A percentile compares a stretch with the other conserved stretches of the same genome.
Conservation (phyloP, 108 stramenopile species). For the Schizochytrium sp. region DNA sequence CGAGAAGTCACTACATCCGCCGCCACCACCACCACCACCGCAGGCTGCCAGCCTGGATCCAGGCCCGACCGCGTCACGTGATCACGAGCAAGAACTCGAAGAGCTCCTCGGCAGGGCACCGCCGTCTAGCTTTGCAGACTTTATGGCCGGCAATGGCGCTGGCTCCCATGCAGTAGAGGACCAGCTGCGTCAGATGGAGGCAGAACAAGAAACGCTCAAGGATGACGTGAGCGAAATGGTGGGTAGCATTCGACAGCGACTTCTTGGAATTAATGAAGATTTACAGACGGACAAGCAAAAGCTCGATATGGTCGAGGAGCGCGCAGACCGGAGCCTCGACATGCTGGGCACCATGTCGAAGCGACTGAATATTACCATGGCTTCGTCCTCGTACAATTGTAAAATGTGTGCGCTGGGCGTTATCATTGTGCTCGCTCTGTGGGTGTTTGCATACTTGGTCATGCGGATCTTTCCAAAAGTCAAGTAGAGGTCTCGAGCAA, state of each 20-base stretch:
- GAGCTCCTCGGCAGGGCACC: neutral
- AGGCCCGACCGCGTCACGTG: too few relatives aligned
- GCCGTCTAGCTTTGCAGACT: neutral
- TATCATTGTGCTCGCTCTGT: neutral
- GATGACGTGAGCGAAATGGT: neutral
- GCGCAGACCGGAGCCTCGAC: neutral
- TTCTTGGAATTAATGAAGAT: neutral
- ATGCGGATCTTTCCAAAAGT: slow-evolving; percentile 13
- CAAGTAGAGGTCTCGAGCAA: neutral
- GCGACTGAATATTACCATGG: neutral
- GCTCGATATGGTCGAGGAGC: neutral
- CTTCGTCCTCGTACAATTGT: neutral
- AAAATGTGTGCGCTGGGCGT: neutral
- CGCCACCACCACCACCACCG: too few relatives aligned
- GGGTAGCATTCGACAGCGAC: neutral
- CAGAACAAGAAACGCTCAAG: neutral
- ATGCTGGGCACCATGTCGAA: neutral
- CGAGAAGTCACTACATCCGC: neutral
- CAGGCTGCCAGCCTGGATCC: too few relatives aligned
- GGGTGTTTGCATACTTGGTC: neutral
- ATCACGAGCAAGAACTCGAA: neutral
- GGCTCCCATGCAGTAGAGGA: neutral
- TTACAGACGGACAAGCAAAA: neutral
- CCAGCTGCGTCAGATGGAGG: neutral
- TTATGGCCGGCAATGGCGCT: neutral